phyloP scores from a whole-genome alignment of 1,284 basidiomycete species.

The Sanghuangporus sanghuang region DNA sequence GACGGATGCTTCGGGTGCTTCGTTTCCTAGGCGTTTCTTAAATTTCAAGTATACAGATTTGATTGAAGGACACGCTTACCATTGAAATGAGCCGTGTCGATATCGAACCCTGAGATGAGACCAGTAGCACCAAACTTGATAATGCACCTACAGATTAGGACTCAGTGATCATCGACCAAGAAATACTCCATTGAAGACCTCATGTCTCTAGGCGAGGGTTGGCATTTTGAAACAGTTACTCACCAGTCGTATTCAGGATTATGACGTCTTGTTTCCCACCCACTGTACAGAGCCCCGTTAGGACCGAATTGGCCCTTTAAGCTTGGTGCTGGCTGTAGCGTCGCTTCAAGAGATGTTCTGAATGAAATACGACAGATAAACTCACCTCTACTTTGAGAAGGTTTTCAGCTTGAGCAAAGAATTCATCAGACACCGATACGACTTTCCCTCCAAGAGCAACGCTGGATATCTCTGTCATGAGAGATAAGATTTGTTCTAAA shows the following conservation, averaged over 20 bases:
- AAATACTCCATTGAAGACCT: not conserved
- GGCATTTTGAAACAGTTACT: slow-evolving; percentile 19
- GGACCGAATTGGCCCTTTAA: slow-evolving; percentile 94
- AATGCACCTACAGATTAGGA: slow-evolving; percentile 62
- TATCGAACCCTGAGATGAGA: slow-evolving; percentile 80
- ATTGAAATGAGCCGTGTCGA: slow-evolving; percentile 95
- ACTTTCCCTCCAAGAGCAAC: slow-evolving; percentile 79
- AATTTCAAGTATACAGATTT: not conserved
- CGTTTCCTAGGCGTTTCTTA: slow-evolving; percentile 61
- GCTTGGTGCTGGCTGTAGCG: slow-evolving; percentile 64
- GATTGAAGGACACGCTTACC: slow-evolving; percentile 39
- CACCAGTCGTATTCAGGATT: slow-evolving; percentile 90
- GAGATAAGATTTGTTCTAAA: not conserved
- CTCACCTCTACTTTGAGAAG: slow-evolving; percentile 79
- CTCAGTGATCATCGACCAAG: not conserved
- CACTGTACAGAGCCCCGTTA: slow-evolving; percentile 91
- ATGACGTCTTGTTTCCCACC: slow-evolving; percentile 92
- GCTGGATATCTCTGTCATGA: slow-evolving; percentile 77
- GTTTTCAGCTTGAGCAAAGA: slow-evolving; percentile 87
- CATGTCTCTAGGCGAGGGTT: no score
- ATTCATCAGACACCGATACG: slow-evolving; percentile 85
- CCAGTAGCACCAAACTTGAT: slow-evolving; percentile 84
- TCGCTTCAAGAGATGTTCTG: not conserved
- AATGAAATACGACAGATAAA: slow-evolving; percentile 9
- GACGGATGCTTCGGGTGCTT: slow-evolving; percentile 80